Conservation (phyloP, 192 early-diverging fungal species). For the Backusella liffmaniae region DNA sequence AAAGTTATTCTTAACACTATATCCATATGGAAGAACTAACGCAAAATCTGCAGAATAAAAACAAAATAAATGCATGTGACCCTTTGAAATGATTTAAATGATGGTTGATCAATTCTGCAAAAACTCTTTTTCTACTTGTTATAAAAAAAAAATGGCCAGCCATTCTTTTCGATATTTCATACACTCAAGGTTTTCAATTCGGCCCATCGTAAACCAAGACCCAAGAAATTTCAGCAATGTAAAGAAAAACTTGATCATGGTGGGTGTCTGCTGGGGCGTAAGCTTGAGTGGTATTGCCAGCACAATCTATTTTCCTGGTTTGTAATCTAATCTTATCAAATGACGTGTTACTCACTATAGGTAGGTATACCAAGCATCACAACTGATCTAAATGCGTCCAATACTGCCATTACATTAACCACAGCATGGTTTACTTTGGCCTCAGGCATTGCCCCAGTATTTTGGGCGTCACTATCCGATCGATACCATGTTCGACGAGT, state of each 20-base stretch:
- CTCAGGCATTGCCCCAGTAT: conserved; percentile 45
- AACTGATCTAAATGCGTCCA: conserved; percentile 33
- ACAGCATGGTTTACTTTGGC: conserved; percentile 44
- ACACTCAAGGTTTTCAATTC: conserved; percentile 7
- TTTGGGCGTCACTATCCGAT: conserved; percentile 45
- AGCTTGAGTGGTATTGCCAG: conserved; percentile 23
- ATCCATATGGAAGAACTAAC: no score
- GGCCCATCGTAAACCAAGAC: conserved; percentile 18
- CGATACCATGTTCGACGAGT: conserved; percentile 39
- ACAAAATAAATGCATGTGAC: no score
- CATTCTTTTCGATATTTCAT: background rate
- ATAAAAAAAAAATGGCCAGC: no score
- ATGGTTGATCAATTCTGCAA: no score
- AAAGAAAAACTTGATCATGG: conserved; percentile 11
- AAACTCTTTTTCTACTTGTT: no score
- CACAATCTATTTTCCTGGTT: conserved; percentile 28
- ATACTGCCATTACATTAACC: conserved; percentile 39
- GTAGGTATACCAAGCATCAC: conserved; percentile 29
- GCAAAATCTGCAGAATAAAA: no score
- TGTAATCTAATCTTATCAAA: background rate
- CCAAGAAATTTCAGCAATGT: background rate
- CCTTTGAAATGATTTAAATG: no score
- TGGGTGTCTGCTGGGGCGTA: background rate
- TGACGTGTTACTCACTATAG: no score
- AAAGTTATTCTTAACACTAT: no score